Base-by-base conservation (phyloP, 2,329 filamentous ascomycete species). In the Fusarium sp. region DNA sequence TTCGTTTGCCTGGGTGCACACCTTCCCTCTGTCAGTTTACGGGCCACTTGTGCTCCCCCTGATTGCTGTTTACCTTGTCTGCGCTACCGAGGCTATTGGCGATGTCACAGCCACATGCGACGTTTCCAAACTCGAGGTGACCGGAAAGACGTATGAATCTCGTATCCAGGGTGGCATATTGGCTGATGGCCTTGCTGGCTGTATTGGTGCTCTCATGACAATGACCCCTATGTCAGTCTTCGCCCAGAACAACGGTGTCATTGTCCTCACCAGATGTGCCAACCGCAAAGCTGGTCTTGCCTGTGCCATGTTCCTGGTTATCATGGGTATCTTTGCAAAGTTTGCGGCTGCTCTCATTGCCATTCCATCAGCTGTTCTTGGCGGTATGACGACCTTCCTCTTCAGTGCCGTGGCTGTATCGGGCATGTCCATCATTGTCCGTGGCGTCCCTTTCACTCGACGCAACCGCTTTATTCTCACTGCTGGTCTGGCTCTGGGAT, bases 161-260 rank as follows among this genome's bases (percentile, higher is more conserved):
- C 89, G 93, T 15, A 93, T 96, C 77, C 93, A 95, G 81, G 93
- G 93, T 18, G 93, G 93, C 39, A 89, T 96, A 22, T 82, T 96
- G 8, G 93, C 93, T 0, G 94, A 96, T 75, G 94, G 93, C 2
- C 75, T 95, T 57, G 94, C 94, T 77, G 93, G 93, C 41, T 84
- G 94, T 72, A 84, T 96, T 22, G 92, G 93, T 22, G 92, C 91
- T 2, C 87, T 96, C 38, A 93, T 91, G 84, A 96, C 93, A 54
- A 93, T 94, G 75, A 93, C 93, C 0, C 93, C 93, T 36, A 93
- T 95, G 89, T 91, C 90, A 4, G 92, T 91, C 2, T 95, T 95
- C 75, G 93, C 93, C 0, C 93, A 95, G 81, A 96, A 96, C 84
- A 95, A 96, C 80, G 93, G 93, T 41, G 93, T 96, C 58, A 95